phyloP scores from a whole-genome alignment of 1,284 basidiomycete species.

The Puccinia horiana region DNA sequence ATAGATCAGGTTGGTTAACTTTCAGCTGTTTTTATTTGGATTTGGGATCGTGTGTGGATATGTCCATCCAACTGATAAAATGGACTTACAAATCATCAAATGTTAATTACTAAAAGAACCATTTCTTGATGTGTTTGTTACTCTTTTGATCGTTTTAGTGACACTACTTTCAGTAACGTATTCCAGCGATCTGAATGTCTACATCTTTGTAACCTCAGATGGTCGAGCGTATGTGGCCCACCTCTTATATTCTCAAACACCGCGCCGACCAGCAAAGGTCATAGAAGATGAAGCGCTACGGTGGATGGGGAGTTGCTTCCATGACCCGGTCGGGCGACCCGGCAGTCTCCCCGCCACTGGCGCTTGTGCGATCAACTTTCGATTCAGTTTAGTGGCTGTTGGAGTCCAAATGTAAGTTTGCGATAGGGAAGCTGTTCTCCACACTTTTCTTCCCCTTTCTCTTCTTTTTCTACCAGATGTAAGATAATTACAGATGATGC shows the following conservation, averaged over 20 bases:
- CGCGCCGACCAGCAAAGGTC: not conserved
- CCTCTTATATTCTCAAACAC: not conserved
- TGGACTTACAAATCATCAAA: not conserved
- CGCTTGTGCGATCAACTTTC: slow-evolving; percentile 55
- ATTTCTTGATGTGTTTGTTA: not conserved
- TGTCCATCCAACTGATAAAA: not conserved
- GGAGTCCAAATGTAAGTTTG: slow-evolving; percentile 52
- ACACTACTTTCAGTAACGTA: not conserved
- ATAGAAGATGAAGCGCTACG: not conserved
- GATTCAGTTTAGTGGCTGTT: slow-evolving; percentile 57
- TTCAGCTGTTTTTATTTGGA: not conserved
- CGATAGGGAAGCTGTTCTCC: not conserved
- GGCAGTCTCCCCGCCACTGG: slow-evolving; percentile 27
- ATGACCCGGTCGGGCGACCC: not conserved
- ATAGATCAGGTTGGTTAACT: slow-evolving; percentile 37
- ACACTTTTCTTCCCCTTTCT: not conserved
- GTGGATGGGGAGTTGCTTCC: slow-evolving; percentile 42
- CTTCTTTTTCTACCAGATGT: not conserved
- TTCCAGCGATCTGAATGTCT: slow-evolving; percentile 30
- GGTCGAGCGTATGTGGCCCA: slow-evolving; percentile 60
- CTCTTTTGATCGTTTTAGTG: not conserved
- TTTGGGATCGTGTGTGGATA: not conserved
- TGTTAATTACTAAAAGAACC: not conserved
- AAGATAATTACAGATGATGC: too few species aligned
- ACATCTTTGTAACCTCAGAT: slow-evolving; percentile 59